Base-by-base conservation (phyloP, 805 yeast genomes). In the Teunomyces gatunensis region DNA sequence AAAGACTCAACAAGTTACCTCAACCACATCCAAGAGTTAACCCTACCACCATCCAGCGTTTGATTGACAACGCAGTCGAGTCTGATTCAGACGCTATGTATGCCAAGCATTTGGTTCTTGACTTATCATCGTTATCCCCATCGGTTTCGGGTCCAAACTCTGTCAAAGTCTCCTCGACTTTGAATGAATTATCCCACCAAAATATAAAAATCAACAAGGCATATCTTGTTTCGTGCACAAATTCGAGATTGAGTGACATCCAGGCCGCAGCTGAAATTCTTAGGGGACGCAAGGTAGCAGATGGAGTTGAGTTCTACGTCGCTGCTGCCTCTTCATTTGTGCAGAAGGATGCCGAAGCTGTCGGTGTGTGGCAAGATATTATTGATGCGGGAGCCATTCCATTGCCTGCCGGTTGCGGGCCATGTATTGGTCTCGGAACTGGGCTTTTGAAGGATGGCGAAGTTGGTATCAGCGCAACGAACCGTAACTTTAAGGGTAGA, bases 321-420 rank as follows among this genome's bases (percentile, higher is more conserved):
- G 99, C 98, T 47, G 98, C 98, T 34, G 99, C 99, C 0, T 89
- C 97, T 1, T 84, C 95, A 3, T 83, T 84, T 59, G 97, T 94
- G 33, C 97, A 92, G 73, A 79, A 79, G 57, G 97, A 91, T 57
- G 99, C 99, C 40, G 96, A 87, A 71, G 79, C 81, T 30, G 73
- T 70, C 39, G 99, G 99, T 47, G 95, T 96, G 12, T 95, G 99
- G 99, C 78, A 90, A 59, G 82, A 81, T 17, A 77, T 94, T 49
- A 60, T 94, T 42, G 92, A 85, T 47, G 96, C 98, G 7, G 99
- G 99, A 45, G 96, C 97, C 50, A 87, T 74, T 58, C 89, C 97
- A 30, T 80, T 94, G 57, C 98, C 98, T 17, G 96, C 99, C 12
- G 99, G 99, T 18, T 94, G 99, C 74, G 99, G 99, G 40, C 99